phyloP scores from a whole-genome alignment of 2,329 filamentous ascomycete genomes.

The Myriosclerotinia duriaeana region DNA sequence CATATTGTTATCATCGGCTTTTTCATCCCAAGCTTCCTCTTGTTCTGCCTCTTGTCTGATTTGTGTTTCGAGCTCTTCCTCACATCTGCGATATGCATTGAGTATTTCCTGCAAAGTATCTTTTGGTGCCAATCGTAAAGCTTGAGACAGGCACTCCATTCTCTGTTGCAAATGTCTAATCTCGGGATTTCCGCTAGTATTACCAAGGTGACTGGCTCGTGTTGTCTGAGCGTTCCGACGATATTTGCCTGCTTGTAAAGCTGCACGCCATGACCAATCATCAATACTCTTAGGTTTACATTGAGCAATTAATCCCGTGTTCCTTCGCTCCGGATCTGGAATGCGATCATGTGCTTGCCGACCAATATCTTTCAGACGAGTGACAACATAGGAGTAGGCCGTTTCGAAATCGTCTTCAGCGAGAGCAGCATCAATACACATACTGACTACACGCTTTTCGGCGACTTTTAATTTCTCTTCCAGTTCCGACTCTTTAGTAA shows the following conservation, averaged over 20 bases:
- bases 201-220: conserved; percentile 59
- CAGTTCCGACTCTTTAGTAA: conserved; percentile 25
- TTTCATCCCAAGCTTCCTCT: conserved; percentile 69
- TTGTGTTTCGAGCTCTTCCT: conserved; percentile 70
- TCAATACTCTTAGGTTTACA: conserved; percentile 45
- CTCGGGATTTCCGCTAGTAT: conserved; percentile 57
- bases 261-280: conserved; percentile 75
- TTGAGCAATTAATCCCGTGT: conserved; percentile 34
- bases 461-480: conserved; percentile 45
- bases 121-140: conserved; percentile 70
- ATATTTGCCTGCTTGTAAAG: conserved; percentile 75
- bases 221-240: conserved; percentile 55
- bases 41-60: conserved; percentile 65
- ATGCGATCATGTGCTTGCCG: conserved; percentile 34
- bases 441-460: conserved; percentile 69
- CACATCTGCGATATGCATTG: conserved; percentile 71
- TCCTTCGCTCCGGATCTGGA: conserved; percentile 29
- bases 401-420: conserved; percentile 81
- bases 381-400: conserved; percentile 79
- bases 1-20: conserved; percentile 58
- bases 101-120: conserved; percentile 72
- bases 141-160: conserved; percentile 75
- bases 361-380: conserved; percentile 54
- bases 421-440: conserved; percentile 77
- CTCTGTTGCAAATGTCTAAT: conserved; percentile 76